These are phyloP conservation scores for Cryptosporidium tyzzeri DNA, from an alignment of 169 alveolate genomes.

Conservation along the genomic window DNA sequence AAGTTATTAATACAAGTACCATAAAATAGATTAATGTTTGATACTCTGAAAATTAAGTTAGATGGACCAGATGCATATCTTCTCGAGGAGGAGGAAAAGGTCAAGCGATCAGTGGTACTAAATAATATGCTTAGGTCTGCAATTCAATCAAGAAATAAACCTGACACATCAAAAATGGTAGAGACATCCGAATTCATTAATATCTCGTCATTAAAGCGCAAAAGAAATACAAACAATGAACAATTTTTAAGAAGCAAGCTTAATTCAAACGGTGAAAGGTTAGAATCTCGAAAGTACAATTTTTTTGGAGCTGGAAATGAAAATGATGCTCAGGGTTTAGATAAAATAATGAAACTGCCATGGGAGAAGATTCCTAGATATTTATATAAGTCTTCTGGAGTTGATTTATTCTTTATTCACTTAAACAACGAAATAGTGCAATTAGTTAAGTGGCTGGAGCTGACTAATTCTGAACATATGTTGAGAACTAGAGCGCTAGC, in stretches of 20 bases:
- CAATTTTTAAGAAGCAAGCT: conserved; percentile 4
- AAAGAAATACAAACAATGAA: background rate
- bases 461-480: conserved; percentile 38
- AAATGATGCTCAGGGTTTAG: background rate
- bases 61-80: conserved; percentile 74
- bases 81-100: conserved; percentile 48
- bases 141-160: conserved; percentile 67
- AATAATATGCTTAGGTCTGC: conserved; percentile 43
- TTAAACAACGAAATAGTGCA: conserved; percentile 67
- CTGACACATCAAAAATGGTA: conserved; percentile 45
- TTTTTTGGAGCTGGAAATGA: conserved; percentile 7
- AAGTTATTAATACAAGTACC: background rate
- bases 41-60: conserved; percentile 9
- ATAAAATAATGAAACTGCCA: conserved; percentile 52
- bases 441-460: conserved; percentile 69
- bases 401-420: conserved; percentile 52
- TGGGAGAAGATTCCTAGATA: conserved; percentile 65
- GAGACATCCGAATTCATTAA: conserved; percentile 69
- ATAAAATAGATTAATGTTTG: conserved; percentile 15
- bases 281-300: background rate
- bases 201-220: conserved; percentile 29
- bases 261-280: background rate
- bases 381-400: background rate
- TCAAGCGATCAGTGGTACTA: conserved; percentile 17
- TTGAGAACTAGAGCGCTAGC: conserved; percentile 68